Evolutionary conservation across 805 yeast species (phyloP).

Genomic region (Metschnikowia similis): DNA sequence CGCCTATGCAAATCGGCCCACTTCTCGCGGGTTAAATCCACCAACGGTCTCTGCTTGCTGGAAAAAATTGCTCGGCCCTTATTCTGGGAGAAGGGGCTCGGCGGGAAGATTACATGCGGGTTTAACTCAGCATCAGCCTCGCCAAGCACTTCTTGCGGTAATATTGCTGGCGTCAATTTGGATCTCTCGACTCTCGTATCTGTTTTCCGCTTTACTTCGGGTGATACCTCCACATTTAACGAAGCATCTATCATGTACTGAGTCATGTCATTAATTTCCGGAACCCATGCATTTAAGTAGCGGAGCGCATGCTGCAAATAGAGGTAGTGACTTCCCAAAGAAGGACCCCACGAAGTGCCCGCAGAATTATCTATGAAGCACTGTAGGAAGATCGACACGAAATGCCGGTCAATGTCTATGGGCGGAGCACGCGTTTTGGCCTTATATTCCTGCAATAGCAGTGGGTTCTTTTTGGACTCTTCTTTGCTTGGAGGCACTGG

Average conservation of each 20-base stretch:
- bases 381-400: slow-evolving; percentile 27
- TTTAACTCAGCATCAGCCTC: slow-evolving; percentile 16
- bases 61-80: slow-evolving; percentile 24
- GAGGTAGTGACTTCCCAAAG: slow-evolving; percentile 26
- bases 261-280: slow-evolving; percentile 22
- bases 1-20: slow-evolving; percentile 15
- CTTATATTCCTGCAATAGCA: slow-evolving; percentile 15
- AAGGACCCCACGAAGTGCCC: slow-evolving; percentile 24
- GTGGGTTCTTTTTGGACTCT: slow-evolving; percentile 20
- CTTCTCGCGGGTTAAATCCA: slow-evolving; percentile 29
- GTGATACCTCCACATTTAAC: background rate
- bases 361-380: slow-evolving; percentile 24
- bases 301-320: slow-evolving; percentile 29
- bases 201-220: slow-evolving; percentile 7
- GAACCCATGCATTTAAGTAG: slow-evolving; percentile 31
- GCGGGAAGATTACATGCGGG: slow-evolving; percentile 31
- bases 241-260: slow-evolving; percentile 5
- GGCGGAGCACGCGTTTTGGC: slow-evolving; percentile 9
- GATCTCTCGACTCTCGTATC: slow-evolving; percentile 6
- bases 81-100: slow-evolving; percentile 22
- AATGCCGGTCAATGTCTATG: slow-evolving; percentile 30
- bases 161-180: background rate
- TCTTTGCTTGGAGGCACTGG: slow-evolving; percentile 32
- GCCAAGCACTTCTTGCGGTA: slow-evolving; percentile 14
- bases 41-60: slow-evolving; percentile 23